Conservation (phyloP, 2,329 filamentous ascomycete genomes). For the Cytospora piceicola region DNA sequence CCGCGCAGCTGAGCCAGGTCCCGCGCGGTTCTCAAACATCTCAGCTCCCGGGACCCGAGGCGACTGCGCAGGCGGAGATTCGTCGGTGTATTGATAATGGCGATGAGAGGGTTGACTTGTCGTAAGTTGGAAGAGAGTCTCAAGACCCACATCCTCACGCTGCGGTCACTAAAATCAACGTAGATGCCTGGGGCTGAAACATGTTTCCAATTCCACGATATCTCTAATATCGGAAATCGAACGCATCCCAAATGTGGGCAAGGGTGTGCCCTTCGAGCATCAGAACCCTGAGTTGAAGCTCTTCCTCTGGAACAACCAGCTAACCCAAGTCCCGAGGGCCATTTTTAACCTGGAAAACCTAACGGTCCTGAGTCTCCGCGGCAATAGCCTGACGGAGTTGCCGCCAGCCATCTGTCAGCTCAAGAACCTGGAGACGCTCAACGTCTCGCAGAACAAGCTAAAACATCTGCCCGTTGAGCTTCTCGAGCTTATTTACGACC, state of each 20-base stretch:
- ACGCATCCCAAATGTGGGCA: slow-evolving; percentile 57
- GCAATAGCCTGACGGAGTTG: slow-evolving; percentile 64
- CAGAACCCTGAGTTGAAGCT: slow-evolving; percentile 63
- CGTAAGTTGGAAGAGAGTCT: slow-evolving; percentile 45
- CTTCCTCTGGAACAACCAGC: slow-evolving; percentile 62
- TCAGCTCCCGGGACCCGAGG: slow-evolving; percentile 37
- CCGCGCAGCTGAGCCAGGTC: slow-evolving; percentile 6
- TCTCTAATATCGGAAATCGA: slow-evolving; percentile 59
- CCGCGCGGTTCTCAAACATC: slow-evolving; percentile 11
- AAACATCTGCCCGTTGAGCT: slow-evolving; percentile 66
- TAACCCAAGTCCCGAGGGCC: slow-evolving; percentile 60
- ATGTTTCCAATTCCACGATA: slow-evolving; percentile 61
- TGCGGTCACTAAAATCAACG: slow-evolving; percentile 7
- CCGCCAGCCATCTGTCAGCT: slow-evolving; percentile 63
- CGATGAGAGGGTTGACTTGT: slow-evolving; percentile 63
- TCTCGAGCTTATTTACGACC: slow-evolving; percentile 55
- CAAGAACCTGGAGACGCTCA: slow-evolving; percentile 62
- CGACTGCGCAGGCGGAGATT: slow-evolving; percentile 51
- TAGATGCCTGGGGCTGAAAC: slow-evolving; percentile 52
- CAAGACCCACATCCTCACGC: neutral
- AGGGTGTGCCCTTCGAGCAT: slow-evolving; percentile 62
- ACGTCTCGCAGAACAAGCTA: slow-evolving; percentile 67
- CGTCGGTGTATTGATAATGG: slow-evolving; percentile 60
- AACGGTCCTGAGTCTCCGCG: slow-evolving; percentile 67
- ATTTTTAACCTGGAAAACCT: slow-evolving; percentile 66